Evolutionary conservation across 139 green algal species (phyloP), one percentile per base, ranked within the genome.

Genomic region (Limnomonas spitsbergensis): DNA sequence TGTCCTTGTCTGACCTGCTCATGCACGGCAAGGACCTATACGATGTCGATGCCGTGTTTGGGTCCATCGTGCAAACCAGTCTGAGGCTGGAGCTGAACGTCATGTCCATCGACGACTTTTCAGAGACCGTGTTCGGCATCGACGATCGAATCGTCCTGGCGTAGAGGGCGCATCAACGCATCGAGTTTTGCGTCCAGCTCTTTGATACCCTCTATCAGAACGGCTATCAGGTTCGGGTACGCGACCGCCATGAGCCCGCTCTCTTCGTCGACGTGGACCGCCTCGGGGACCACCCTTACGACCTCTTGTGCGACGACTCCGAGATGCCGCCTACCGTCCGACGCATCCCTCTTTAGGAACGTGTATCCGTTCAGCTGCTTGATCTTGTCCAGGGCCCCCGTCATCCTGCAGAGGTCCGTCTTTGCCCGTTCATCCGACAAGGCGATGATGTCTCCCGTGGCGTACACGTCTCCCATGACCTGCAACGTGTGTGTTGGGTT

Each of bases 261-360:
- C 6, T 53, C 69, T 34, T 14, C 20, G 37, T 76, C 26, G 7
- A 24, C 34, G 69, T 76, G 37, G 6, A 76, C 69, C 7, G 69
- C 69, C 37, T 76, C 69, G 7, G 69, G 69, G 14, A 76, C 7
- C 7, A 76, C 69, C 37, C 32, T 9, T 52, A 31, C 20, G 7
- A 76, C 9, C 35, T 76, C 69, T 52, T 76, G 69, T 31, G 69
- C 69, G 35, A 76, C 6, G 26, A 76, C 9, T 7, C 69, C 69
- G 9, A 7, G 7, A 20, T 39, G 29, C 61, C 61, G 61, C 9
- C 61, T 34, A n/a, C n/a, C n/a, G 24, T 72, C 61, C 7, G 61
- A 37, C n/a, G n/a, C n/a, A 37, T 72, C 29, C 7, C 6, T 36
- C 7, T 36, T 34, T 34, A 20, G 61, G 61, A 36, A 75, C 32